Conservation (phyloP, 2,329 filamentous ascomycete genomes). For the Paracorniculantispora psalliotae region DNA sequence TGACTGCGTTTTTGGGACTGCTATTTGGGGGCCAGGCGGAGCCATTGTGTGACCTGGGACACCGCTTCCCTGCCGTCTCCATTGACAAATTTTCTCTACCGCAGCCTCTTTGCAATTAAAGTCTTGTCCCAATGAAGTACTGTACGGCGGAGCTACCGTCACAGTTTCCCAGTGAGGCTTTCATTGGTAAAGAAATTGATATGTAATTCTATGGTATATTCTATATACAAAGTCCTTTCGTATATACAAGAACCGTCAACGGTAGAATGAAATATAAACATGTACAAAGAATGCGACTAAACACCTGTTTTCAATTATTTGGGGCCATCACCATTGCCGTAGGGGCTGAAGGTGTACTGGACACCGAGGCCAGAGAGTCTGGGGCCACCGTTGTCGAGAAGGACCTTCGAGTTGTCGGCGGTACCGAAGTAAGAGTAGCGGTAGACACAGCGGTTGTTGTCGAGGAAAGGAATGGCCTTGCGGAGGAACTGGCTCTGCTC, state of each 20-base stretch:
- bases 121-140: too few species aligned
- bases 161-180: too few species aligned
- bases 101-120: too few species aligned
- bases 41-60: background rate
- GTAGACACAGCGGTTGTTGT: conserved; percentile 32
- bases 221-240: background rate
- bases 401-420: conserved; percentile 17
- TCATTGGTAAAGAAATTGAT: too few species aligned
- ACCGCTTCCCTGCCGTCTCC: background rate
- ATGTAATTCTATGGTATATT: background rate
- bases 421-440: conserved; percentile 35
- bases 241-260: background rate
- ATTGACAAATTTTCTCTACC: background rate
- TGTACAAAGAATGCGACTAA: background rate
- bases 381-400: conserved; percentile 15
- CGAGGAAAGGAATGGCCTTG: conserved; percentile 39
- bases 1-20: background rate
- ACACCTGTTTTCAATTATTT: background rate
- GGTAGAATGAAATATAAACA: background rate
- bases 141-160: too few species aligned
- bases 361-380: conserved; percentile 6
- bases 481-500: conserved; percentile 35
- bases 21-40: background rate
- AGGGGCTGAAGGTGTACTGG: conserved; percentile 13
- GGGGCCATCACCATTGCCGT: conserved; percentile 7